Conservation (phyloP, 257 asterid genomes). For the Primulina eburnea region DNA sequence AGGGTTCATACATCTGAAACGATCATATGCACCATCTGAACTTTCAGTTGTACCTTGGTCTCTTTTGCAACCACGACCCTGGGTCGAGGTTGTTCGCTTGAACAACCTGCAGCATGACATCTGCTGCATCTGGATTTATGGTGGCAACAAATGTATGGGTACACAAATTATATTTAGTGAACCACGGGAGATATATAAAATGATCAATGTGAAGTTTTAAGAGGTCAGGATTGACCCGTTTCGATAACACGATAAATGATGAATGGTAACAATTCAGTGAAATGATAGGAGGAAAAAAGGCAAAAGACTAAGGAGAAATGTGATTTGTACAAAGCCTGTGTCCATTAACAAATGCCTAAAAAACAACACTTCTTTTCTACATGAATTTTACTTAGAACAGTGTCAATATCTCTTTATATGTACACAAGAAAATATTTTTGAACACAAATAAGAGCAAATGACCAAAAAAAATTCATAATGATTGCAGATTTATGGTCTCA, state of each 20-base stretch:
- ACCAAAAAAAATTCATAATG: not conserved
- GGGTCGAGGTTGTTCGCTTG: too few species aligned
- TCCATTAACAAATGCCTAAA: too few species aligned
- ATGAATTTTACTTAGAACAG: not conserved
- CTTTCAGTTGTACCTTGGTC: too few species aligned
- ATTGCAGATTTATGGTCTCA: not conserved
- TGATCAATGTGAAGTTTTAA: conserved; percentile 14
- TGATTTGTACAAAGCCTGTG: not conserved
- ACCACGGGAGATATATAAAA: conserved; percentile 9
- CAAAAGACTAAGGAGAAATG: too few species aligned
- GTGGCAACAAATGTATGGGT: conserved; percentile 37
- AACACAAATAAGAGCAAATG: not conserved
- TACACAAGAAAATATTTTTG: not conserved
- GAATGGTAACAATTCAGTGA: too few species aligned
- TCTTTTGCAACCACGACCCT: too few species aligned
- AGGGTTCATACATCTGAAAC: too few species aligned
- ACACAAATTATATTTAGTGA: not conserved
- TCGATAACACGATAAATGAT: too few species aligned
- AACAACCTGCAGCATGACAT: conserved; percentile 51
- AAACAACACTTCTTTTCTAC: too few species aligned
- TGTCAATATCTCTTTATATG: not conserved
- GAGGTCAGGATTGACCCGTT: not conserved
- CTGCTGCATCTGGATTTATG: conserved; percentile 39
- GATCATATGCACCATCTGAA: too few species aligned
- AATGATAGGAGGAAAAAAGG: too few species aligned